phyloP scores from a whole-genome alignment of 2,329 filamentous ascomycete genomes.

The Aureobasidium lini region DNA sequence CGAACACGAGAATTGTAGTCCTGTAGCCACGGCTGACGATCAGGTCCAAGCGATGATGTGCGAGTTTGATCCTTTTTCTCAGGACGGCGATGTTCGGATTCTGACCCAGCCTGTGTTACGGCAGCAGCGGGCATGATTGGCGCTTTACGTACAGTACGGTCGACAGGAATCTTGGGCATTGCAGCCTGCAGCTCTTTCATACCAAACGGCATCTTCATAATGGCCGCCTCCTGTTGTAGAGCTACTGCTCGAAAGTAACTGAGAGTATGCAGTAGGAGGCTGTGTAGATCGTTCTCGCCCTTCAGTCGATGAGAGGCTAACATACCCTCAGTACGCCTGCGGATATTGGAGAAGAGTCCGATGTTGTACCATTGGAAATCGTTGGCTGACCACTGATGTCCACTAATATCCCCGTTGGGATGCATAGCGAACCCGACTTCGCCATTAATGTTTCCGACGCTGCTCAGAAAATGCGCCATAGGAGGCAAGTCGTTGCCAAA shows the following conservation, averaged over 20 bases:
- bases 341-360: constrained; percentile 35
- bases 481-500: constrained; percentile 38
- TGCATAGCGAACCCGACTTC: constrained; percentile 40
- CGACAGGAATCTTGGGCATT: constrained; percentile 16
- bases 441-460: constrained; percentile 30
- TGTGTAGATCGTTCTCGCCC: constrained; percentile 27
- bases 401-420: constrained; percentile 40
- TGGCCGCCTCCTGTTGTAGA: constrained; percentile 30
- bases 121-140: not conserved
- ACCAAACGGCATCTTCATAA: constrained; percentile 25
- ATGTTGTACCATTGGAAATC: constrained; percentile 39
- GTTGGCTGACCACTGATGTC: constrained; percentile 38
- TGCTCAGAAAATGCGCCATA: constrained; percentile 30
- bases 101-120: not conserved
- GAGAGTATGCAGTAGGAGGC: constrained; percentile 30
- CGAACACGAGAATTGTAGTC: not conserved
- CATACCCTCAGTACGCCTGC: constrained; percentile 37
- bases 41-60: not conserved
- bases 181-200: constrained; percentile 24
- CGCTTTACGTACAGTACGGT: not conserved
- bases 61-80: not conserved
- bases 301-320: constrained; percentile 35
- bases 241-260: constrained; percentile 37
- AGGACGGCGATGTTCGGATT: not conserved
- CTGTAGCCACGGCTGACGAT: not conserved